These are phyloP conservation scores for Carex cristatella DNA, from an alignment of 176 grass and related monocot genomes.

Conservation along the genomic window DNA sequence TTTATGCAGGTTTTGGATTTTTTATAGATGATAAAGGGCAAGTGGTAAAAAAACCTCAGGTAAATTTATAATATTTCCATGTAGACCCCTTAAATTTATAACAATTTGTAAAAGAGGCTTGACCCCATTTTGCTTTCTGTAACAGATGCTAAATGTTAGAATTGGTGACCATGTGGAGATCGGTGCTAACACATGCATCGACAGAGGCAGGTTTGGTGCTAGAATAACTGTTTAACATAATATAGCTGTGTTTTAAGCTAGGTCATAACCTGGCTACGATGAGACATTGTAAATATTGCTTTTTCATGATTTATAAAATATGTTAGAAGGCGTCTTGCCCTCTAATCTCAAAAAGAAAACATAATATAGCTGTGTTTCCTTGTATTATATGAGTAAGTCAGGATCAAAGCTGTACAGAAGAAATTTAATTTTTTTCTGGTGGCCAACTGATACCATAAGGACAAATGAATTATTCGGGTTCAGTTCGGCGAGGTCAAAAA, in stretches of 20 bases:
- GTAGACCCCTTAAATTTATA: background rate
- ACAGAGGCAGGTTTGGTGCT: slow-evolving; percentile 71
- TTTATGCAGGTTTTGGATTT: slow-evolving; percentile 70
- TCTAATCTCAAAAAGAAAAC: too few species aligned
- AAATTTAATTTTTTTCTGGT: background rate
- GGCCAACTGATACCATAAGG: background rate
- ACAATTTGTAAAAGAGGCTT: background rate
- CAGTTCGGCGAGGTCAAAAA: too few species aligned
- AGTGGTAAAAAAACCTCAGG: slow-evolving; percentile 82
- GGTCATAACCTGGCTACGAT: too few species aligned
- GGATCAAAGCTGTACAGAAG: background rate
- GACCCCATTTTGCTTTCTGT: slow-evolving; percentile 2
- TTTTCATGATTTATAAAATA: too few species aligned
- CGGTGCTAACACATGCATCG: slow-evolving; percentile 88
- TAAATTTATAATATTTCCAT: slow-evolving; percentile 12
- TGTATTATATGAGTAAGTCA: background rate
- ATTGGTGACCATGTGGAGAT: slow-evolving; percentile 84
- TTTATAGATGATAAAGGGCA: slow-evolving; percentile 60
- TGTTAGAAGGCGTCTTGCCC: too few species aligned
- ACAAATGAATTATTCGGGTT: too few species aligned
- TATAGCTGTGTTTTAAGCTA: background rate
- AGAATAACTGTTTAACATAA: background rate
- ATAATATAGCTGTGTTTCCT: background rate
- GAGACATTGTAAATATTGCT: too few species aligned
- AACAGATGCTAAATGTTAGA: slow-evolving; percentile 47